Percentiles rank a stretch among this genome's conserved stretches.
Conservation (phyloP, 1,284 basidiomycete species). For the Cryptococcus sp. region DNA sequence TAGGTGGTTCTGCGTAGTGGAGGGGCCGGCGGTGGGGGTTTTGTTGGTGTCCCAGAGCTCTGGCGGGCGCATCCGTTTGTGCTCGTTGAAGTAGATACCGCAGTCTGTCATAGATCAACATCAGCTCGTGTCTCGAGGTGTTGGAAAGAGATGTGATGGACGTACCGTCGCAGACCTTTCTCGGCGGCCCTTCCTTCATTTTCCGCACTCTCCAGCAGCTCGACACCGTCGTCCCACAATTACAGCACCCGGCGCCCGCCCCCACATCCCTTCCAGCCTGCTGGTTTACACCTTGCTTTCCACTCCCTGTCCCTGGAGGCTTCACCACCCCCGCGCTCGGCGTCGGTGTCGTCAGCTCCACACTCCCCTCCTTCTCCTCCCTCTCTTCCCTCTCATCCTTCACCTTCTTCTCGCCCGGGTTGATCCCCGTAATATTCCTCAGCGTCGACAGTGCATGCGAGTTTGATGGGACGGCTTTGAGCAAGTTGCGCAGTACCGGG, state of each 20-base stretch:
- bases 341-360: constrained; percentile 13
- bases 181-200: constrained; percentile 35
- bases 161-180: constrained; percentile 47
- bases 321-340: background rate
- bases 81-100: constrained; percentile 46
- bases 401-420: background rate
- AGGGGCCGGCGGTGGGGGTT: constrained; percentile 1
- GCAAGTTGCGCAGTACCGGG: constrained; percentile 34
- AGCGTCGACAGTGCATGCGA: constrained; percentile 11
- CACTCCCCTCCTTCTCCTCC: constrained; percentile 8
- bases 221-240: constrained; percentile 40
- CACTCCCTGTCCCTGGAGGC: background rate
- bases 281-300: background rate
- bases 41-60: constrained; percentile 34
- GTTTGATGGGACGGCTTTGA: constrained; percentile 37
- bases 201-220: constrained; percentile 42
- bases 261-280: background rate
- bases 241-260: constrained; percentile 34
- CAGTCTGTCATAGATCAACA: constrained; percentile 27
- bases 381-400: background rate
- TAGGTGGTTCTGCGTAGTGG: background rate
- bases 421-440: constrained; percentile 15
- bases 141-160: background rate
- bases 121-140: background rate
- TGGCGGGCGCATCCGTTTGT: constrained; percentile 44